Conservation (phyloP, 129 eudicot species). For the Pittosporum tobira region DNA sequence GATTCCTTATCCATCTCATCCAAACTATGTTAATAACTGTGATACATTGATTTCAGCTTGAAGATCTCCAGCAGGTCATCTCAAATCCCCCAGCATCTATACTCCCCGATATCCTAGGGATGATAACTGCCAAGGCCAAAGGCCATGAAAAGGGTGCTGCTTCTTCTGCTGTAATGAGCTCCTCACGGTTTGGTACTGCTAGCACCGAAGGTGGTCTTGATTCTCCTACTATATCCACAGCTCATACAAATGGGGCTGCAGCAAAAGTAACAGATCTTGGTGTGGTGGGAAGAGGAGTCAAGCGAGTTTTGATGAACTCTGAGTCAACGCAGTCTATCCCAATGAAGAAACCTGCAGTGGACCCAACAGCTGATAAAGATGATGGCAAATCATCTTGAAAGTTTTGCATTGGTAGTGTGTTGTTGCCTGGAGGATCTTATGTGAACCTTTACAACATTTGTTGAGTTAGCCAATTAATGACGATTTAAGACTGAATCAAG, state of each 20-base stretch:
- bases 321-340: conserved; percentile 29
- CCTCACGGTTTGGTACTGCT: conserved; percentile 42
- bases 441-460: too few relatives aligned
- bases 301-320: conserved; percentile 65
- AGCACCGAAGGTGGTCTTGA: conserved; percentile 36
- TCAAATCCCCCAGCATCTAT: conserved; percentile 64
- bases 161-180: conserved; percentile 25
- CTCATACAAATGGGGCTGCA: conserved; percentile 54
- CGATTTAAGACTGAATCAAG: not conserved
- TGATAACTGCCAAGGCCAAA: conserved; percentile 58
- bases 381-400: conserved; percentile 42
- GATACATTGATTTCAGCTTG: conserved; percentile 56
- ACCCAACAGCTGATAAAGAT: conserved; percentile 32
- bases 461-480: not conserved
- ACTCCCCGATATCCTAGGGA: conserved; percentile 63
- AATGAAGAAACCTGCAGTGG: conserved; percentile 47
- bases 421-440: not conserved
- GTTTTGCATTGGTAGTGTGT: conserved; percentile 2
- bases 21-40: too few relatives aligned
- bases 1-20: too few relatives aligned
- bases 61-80: conserved; percentile 79
- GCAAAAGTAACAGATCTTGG: conserved; percentile 91
- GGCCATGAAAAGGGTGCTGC: conserved; percentile 25
- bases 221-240: conserved; percentile 63
- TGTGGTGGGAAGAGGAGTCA: conserved; percentile 96